Base-by-base conservation (phyloP, 192 early-diverging fungal species). In the Cetraspora pellucida region DNA sequence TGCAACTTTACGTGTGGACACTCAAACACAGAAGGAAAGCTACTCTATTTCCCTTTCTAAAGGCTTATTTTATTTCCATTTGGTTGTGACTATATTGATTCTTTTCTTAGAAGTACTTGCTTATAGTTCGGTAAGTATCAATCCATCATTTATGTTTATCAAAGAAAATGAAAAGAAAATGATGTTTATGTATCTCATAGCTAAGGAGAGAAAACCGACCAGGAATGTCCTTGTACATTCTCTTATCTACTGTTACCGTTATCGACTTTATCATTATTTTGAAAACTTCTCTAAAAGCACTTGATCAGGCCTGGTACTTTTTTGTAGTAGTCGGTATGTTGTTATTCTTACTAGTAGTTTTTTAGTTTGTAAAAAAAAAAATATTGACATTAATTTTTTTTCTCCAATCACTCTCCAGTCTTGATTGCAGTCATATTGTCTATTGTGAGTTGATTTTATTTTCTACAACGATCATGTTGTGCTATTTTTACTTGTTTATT, bases 1-100 rank as follows among this genome's bases (percentile, higher is more conserved):
- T 21, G 78, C 87, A 10, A 78, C 91, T 17, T 87, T 90, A 16
- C 16, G n/a, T 10, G 21, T 10, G 6, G 46, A 69, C 9, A 49
- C 1, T 0, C 19, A 25, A 37, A 1, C 0, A 1, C 37, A 0
- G 7, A 37, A 37, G 3, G 44, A 16, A 50, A 65, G 17, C 31
- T 37, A 45, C 10, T 31, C 27, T 61, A 17, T 31, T 17, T 49
- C 2, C 13, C 44, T 69, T 45, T 3, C 43, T 8, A 25, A 17
- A 13, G 23, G 46, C 17, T 9, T 45, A 11, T 69, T 21, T 50
- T 69, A 69, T 69, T 69, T 69, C 44, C 67, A 69, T 50, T 7
- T 69, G 7, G 67, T 13, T 27, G 10, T 69, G 25, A 69, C 67
- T 25, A 49, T 50, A 16, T 23, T 69, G 25, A 50, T 69, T 23